Base-by-base conservation (phyloP, 768 basidiomycete genomes). In the Russula dissimulans region DNA sequence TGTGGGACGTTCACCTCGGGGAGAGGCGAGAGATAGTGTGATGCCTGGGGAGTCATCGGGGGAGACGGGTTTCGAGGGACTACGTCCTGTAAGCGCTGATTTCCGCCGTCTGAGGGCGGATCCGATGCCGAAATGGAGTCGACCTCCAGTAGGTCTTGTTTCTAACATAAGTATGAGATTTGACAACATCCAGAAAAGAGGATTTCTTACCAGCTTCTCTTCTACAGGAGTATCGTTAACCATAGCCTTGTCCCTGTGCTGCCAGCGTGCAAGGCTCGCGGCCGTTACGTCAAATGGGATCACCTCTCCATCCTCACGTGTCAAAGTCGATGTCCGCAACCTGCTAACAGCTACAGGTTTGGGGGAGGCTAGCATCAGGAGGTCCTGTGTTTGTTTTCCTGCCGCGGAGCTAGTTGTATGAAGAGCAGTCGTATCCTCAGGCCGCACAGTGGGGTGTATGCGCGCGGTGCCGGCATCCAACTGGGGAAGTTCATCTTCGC, bases 161-260 rank as follows among this genome's bases (percentile, higher is more conserved):
- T 29, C 60, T 61, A 22, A 38, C 18, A 34, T 6, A 0, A 10
- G 17, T 26, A 56, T 32, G n/a, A 39, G 15, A 12, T 2, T 61
- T 7, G n/a, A 34, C 29, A 29, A 0, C 10, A 8, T 32, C 10
- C 14, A 4, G 41, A 26, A 41, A 47, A 26, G 17, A 3, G 11
- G 2, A n/a, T 31, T 17, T 4, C 60, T 61, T 15, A 57, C 60
- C 44, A 7, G 31, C 17, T 41, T 22, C 2, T 15, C 41, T 6
- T n/a, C n/a, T 38, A 17, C 14, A 45, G 55, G 49, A 15, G 55
- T 11, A 15, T 47, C 44, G 18, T 42, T 47, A 17, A 41, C 36
- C 38, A 36, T 47, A 14, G 55, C 22, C 15, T 57, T 52, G 5
- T 57, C 55, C 17, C 55, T 61, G 17, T 57, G 60, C n/a, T 57